Base-by-base conservation (phyloP, 2,329 filamentous ascomycete genomes). In the Talaromyces pinophilus region DNA sequence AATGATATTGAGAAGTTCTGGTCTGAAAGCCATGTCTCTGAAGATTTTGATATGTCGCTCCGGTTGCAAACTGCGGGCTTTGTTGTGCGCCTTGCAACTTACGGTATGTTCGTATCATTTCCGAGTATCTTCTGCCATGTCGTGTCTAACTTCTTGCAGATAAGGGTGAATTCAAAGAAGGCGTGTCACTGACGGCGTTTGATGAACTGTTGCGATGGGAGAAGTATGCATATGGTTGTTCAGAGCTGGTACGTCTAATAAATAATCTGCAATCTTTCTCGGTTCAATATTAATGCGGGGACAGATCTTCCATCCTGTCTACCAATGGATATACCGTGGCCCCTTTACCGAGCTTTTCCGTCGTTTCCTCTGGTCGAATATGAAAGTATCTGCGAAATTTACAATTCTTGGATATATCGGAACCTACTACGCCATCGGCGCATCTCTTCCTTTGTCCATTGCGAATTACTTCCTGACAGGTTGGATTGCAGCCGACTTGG, bases 281-380 rank as follows among this genome's bases (percentile, higher is more conserved):
- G 6, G 6, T 19, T n/a, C 13, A 28, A 30, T 28, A 30, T 42
- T 62, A 38, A 63, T 19, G 25, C 25, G 2, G 22, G 1, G 15
- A 11, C 3, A 66, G 64, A 66, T 94, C 66, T 94, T 95, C 82
- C 86, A 94, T 74, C 92, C 91, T 2, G 82, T 94, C 68, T 85
- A 86, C 67, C 88, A 87, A 71, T 94, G 92, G 92, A 77, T 87
- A 50, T 88, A 84, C 75, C 86, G 84, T n/a, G 92, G 92, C 0
- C 92, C 92, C 30, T 92, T 94, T 75, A 94, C 92, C 3, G 88
- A 88, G n/a, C 85, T 94, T 4, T 94, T 94, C 85, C 85, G 88
- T 67, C 84, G 81, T 65, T 94, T 95, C 81, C 78, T 94, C 64
- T 85, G 83, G 75, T 92, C 89, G 70, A 87, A 86, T 75, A 93